Conservation (phyloP, 805 yeast genomes). For the Candida ovalis region DNA sequence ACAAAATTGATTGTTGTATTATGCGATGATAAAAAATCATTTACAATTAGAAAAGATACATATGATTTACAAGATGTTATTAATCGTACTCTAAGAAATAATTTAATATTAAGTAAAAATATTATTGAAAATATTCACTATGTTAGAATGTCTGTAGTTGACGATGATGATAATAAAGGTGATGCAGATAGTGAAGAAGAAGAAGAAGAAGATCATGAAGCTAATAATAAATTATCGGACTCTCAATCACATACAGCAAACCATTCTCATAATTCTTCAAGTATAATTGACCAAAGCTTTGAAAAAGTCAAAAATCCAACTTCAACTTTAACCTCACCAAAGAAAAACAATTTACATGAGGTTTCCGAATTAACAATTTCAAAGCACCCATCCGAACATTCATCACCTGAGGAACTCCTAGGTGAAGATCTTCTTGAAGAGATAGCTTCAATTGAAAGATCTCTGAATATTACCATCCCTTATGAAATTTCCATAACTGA, state of each 20-base stretch:
- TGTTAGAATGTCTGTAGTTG: neutral
- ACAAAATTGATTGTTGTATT: conserved; percentile 20
- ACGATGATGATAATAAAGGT: neutral
- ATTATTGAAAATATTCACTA: conserved; percentile 6
- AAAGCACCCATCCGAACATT: neutral
- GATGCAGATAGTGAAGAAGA: neutral
- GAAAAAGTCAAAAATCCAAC: no score
- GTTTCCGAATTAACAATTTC: no score
- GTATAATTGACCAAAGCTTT: no score
- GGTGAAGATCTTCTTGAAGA: conserved; percentile 11
- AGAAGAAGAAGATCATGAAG: neutral
- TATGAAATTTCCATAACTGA: conserved; percentile 4
- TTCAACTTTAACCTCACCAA: no score
- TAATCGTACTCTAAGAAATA: conserved; percentile 19
- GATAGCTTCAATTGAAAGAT: conserved; percentile 3
- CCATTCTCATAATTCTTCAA: no score
- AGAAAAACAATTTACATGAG: no score
- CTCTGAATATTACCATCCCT: conserved; percentile 4
- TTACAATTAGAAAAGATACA: conserved; percentile 19
- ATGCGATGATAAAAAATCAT: conserved; percentile 20
- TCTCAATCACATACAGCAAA: no score
- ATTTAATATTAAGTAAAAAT: conserved; percentile 1
- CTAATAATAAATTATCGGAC: neutral
- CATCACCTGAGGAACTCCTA: neutral
- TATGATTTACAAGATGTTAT: conserved; percentile 29